Percentiles rank a stretch among this genome's conserved stretches.
Evolutionary conservation across 176 grass and related monocot genomes (phyloP).

Genomic region (Eleusine coracana): DNA sequence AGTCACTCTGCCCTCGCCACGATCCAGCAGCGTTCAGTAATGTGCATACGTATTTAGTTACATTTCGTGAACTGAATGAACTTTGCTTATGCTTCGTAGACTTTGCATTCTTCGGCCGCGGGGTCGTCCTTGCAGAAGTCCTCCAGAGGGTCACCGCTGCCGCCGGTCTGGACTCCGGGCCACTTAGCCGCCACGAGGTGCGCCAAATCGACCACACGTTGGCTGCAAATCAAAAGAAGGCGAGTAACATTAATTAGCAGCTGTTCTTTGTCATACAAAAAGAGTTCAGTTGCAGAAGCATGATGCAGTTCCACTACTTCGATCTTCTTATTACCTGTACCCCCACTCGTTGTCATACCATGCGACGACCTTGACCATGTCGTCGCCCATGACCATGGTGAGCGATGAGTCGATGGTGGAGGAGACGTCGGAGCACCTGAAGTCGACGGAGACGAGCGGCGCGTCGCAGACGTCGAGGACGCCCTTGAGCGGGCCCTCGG

Average conservation of each 20-base stretch:
- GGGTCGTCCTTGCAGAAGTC: conserved; percentile 95
- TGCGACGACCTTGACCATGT: conserved; percentile 99
- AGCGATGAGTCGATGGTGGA: conserved; percentile 85
- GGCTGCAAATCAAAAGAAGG: conserved; percentile 43
- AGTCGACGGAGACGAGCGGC: conserved; percentile 93
- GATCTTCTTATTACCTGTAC: conserved; percentile 75
- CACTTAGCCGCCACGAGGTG: conserved; percentile 91
- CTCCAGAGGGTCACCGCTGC: conserved; percentile 87
- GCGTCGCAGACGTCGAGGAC: conserved; percentile 80
- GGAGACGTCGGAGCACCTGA: conserved; percentile 89
- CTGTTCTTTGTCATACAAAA: not conserved
- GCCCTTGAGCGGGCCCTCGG: conserved; percentile 70
- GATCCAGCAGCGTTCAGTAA: no score
- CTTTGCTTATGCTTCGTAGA: conserved; percentile 58
- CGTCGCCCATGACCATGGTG: conserved; percentile 98
- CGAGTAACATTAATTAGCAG: not conserved
- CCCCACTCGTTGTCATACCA: conserved; percentile 99
- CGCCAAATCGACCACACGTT: conserved; percentile 92
- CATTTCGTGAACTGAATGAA: not conserved
- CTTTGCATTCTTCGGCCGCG: conserved; percentile 89
- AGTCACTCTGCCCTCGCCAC: not conserved
- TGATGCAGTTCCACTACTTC: no score
- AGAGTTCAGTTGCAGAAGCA: not conserved
- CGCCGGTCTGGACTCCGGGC: conserved; percentile 47
- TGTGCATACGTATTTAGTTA: not conserved